Base-by-base conservation (phyloP, 2,329 filamentous ascomycete species). In the Arthrinium puccinioides region DNA sequence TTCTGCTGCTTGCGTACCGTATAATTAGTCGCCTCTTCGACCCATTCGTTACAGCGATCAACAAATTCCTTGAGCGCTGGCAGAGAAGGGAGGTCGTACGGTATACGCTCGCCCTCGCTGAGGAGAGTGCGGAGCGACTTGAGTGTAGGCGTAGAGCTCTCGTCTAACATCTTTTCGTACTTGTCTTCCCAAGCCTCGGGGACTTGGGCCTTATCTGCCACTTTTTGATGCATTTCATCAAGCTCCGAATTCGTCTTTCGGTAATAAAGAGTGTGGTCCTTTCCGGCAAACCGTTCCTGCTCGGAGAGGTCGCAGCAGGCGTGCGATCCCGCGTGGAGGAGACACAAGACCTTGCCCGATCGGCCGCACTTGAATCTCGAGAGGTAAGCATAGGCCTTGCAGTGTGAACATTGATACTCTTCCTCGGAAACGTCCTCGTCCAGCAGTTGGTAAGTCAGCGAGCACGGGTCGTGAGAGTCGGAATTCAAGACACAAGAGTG, bases 1-100 rank as follows among this genome's bases (percentile, higher is more conserved):
- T 94, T 94, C 63, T 96, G 90, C 66, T 96, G 90, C 67, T 98
- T 98, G 50, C 92, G 85, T 41, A 92, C 89, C 54, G 89, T 95
- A 67, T 94, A 98, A 56, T 85, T 89, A 53, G 87, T 92, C 47
- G 92, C 92, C 64, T 97, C 90, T 53, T 97, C 92, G 45, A 96
- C 87, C 85, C 94, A 96, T 57, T 94, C 88, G 61, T 95, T 94
- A 68, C 92, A 97, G 53, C 87, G 83, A 51, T 95, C 88, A 59
- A 98, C 92, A 65, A 94, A 98, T 48, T 82, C 77, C 62, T 81
- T 84, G 50, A 98, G 73, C 50, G 86, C 77, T 51, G 84, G 75
- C 45, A 98, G 74, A 44, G 87, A 89, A 47, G 82, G 79, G 44
- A 98, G 74, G 40, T 87, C 83, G 69, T 86, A 94, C 41, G 90